Conservation (phyloP, 2,329 filamentous ascomycete genomes). For the Penicillium janthinellum region DNA sequence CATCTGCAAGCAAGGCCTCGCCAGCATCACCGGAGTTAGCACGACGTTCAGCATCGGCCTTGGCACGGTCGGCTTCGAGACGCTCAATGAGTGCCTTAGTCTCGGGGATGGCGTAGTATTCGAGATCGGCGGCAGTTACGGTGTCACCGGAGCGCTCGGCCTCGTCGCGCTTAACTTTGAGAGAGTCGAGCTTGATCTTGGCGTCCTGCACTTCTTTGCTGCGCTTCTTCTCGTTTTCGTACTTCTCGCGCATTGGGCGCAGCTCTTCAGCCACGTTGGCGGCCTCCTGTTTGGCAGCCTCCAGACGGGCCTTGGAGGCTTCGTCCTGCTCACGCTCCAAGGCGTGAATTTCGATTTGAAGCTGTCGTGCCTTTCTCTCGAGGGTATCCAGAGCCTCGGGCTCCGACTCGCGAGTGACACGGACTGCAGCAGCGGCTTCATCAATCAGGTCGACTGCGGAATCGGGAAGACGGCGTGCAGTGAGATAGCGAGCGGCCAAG, state of each 20-base stretch:
- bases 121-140: slow-evolving; percentile 84
- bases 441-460: slow-evolving; percentile 96
- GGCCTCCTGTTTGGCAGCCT: slow-evolving; percentile 82
- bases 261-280: slow-evolving; percentile 94
- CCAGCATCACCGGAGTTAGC: slow-evolving; percentile 61
- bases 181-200: slow-evolving; percentile 89
- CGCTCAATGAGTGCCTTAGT: slow-evolving; percentile 77
- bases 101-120: slow-evolving; percentile 97
- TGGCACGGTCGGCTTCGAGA: slow-evolving; percentile 78
- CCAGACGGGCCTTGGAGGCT: slow-evolving; percentile 79
- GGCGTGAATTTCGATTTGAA: slow-evolving; percentile 97
- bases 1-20: slow-evolving; percentile 79
- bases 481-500: slow-evolving; percentile 90
- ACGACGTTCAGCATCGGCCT: slow-evolving; percentile 69
- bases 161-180: slow-evolving; percentile 90
- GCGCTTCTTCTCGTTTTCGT: slow-evolving; percentile 87
- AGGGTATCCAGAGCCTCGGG: slow-evolving; percentile 94
- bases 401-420: slow-evolving; percentile 92
- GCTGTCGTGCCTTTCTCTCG: slow-evolving; percentile 83
- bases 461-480: slow-evolving; percentile 84
- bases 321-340: slow-evolving; percentile 93
- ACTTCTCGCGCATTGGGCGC: slow-evolving; percentile 88
- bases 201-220: slow-evolving; percentile 91
- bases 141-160: slow-evolving; percentile 87
- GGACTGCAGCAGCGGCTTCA: slow-evolving; percentile 93